These are phyloP conservation scores for Tolypocladium sp. DNA, from an alignment of 2,329 filamentous ascomycete species.

Conservation along the genomic window DNA sequence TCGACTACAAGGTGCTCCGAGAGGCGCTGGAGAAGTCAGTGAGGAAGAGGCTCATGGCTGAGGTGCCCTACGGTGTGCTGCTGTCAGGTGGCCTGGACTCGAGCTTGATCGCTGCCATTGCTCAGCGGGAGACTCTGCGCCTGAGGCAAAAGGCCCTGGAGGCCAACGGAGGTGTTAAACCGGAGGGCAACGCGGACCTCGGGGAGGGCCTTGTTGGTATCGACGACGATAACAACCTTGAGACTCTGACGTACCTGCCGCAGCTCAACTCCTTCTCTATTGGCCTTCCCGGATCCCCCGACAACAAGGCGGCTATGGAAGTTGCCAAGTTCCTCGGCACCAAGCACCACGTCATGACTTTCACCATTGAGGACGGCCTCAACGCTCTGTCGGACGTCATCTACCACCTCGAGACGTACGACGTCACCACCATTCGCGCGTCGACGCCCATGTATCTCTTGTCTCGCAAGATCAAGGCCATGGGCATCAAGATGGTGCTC, in stretches of 20 bases:
- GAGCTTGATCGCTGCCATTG: conserved; percentile 88
- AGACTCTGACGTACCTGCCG: conserved; percentile 82
- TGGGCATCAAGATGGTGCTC: conserved; percentile 99
- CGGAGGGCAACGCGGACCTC: conserved; percentile 42
- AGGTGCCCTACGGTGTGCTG: conserved; percentile 94
- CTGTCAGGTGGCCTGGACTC: conserved; percentile 94
- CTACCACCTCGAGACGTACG: conserved; percentile 94
- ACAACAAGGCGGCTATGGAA: conserved; percentile 83
- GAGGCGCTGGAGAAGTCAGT: conserved; percentile 82
- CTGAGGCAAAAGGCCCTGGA: conserved; percentile 57
- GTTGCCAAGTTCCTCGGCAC: conserved; percentile 96
- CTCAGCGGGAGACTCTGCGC: conserved; percentile 81
- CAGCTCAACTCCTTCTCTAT: conserved; percentile 99
- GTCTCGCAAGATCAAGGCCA: conserved; percentile 97
- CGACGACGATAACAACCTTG: conserved; percentile 82
- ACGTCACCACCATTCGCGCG: conserved; percentile 96
- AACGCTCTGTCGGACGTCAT: conserved; percentile 97
- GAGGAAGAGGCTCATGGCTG: conserved; percentile 94
- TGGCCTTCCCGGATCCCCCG: conserved; percentile 83
- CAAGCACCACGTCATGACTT: conserved; percentile 96
- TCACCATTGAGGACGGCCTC: conserved; percentile 94
- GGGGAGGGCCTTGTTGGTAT: conserved; percentile 81
- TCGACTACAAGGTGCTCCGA: conserved; percentile 77
- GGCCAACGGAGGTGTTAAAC: conserved; percentile 33
- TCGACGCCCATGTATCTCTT: conserved; percentile 98